Evolutionary conservation across 1,139 yeast species (phyloP).

Genomic region (Magnusiomyces sp.): DNA sequence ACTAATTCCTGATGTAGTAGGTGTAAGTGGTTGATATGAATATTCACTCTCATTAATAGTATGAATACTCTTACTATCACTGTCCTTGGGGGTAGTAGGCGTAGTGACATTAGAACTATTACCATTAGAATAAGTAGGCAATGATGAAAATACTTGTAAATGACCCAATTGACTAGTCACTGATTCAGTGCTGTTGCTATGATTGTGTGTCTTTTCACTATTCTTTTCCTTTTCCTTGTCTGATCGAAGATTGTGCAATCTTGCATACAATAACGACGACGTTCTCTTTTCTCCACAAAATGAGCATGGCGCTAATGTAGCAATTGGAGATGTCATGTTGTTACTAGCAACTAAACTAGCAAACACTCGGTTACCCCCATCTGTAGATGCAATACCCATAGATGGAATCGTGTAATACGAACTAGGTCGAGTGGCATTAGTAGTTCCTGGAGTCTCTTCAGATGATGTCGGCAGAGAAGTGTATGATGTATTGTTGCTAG

Average conservation of each 20-base stretch:
- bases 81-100: background rate
- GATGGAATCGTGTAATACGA: too few relatives aligned
- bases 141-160: background rate
- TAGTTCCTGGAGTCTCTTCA: too few relatives aligned
- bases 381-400: background rate
- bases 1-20: too few relatives aligned
- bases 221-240: slow-evolving; percentile 18
- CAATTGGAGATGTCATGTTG: slow-evolving; percentile 53
- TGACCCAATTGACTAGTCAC: background rate
- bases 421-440: too few relatives aligned
- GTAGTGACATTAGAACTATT: too few relatives aligned
- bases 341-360: slow-evolving; percentile 3
- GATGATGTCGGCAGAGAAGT: background rate
- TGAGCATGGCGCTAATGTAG: slow-evolving; percentile 65
- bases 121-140: too few relatives aligned
- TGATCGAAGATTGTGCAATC: slow-evolving; percentile 58
- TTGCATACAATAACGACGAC: slow-evolving; percentile 64
- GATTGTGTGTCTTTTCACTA: background rate
- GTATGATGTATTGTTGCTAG: background rate
- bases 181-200: background rate
- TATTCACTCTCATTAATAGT: background rate
- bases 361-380: background rate
- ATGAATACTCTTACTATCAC: background rate
- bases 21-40: background rate
- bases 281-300: slow-evolving; percentile 72